Evolutionary conservation across 768 basidiomycete genomes (phyloP).

Genomic region (Russula brevipes): DNA sequence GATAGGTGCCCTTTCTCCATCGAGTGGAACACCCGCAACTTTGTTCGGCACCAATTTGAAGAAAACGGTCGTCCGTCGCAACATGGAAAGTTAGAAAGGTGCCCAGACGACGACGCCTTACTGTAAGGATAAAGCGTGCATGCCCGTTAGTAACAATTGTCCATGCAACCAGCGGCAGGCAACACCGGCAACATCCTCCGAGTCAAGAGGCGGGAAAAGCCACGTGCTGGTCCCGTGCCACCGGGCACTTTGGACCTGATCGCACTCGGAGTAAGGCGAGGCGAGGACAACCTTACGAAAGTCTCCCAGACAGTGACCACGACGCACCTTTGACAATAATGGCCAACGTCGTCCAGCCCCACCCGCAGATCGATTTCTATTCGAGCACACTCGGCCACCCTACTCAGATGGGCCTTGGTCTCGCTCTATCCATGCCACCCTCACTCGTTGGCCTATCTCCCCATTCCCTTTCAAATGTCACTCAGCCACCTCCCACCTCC

Average conservation of each 20-base stretch:
- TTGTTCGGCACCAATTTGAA: no score
- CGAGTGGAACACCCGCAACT: no score
- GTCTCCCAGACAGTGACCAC: constrained; percentile 14
- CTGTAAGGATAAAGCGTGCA: no score
- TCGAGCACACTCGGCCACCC: constrained; percentile 54
- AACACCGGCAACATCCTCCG: no score
- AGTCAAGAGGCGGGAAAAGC: neutral
- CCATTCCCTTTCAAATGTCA: constrained; percentile 41
- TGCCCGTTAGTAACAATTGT: no score
- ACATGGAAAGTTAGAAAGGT: no score
- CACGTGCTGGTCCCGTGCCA: constrained; percentile 16
- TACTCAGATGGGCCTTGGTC: constrained; percentile 69
- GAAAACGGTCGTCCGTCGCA: no score
- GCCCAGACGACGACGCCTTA: no score
- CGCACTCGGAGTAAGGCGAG: neutral
- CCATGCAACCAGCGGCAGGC: no score
- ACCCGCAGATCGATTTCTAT: constrained; percentile 60
- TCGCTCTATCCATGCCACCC: constrained; percentile 50
- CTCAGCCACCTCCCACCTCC: constrained; percentile 52
- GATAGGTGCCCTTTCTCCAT: no score
- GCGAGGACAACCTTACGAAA: constrained; percentile 13
- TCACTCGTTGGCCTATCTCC: constrained; percentile 47
- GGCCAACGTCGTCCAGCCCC: constrained; percentile 57
- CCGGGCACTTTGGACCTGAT: neutral
- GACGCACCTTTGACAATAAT: constrained; percentile 38